A percentile compares a stretch with the other conserved stretches of the same genome.
phyloP scores from a whole-genome alignment of 164 flowering plant genomes.

The Stephania japonica region DNA sequence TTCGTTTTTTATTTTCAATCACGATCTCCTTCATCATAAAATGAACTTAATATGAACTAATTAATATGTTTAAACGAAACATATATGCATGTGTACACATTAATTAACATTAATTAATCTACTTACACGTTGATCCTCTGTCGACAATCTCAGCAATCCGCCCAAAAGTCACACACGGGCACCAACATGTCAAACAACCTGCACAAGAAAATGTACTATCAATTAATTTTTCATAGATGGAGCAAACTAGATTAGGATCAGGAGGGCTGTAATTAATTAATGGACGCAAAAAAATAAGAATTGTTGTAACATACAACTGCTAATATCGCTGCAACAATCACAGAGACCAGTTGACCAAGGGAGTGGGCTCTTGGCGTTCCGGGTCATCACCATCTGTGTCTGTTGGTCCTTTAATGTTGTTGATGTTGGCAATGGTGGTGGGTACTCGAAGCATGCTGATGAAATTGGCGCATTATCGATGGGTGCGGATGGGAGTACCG shows the following conservation, averaged over 20 bases:
- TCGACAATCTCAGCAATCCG: background rate
- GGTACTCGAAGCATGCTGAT: too few species aligned
- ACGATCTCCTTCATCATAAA: too few species aligned
- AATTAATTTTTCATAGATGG: background rate
- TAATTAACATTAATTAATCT: background rate
- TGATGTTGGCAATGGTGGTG: too few species aligned
- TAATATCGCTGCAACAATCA: background rate
- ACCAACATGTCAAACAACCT: background rate
- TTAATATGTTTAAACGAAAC: too few species aligned
- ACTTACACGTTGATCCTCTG: background rate
- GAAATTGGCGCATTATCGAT: too few species aligned
- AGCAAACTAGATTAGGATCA: background rate
- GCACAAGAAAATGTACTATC: background rate
- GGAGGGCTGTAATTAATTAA: background rate
- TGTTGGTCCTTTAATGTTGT: too few species aligned
- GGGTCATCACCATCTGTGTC: too few species aligned
- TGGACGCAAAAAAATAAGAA: background rate
- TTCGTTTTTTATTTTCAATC: too few species aligned
- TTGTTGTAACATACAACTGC: background rate
- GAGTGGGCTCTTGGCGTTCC: background rate
- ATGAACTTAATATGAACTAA: too few species aligned
- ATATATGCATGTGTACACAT: background rate
- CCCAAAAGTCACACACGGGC: background rate
- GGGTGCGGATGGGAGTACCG: too few species aligned
- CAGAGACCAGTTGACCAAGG: conserved; percentile 11